Base-by-base conservation (phyloP, 1,284 basidiomycete genomes). In the Naganishia albida region DNA sequence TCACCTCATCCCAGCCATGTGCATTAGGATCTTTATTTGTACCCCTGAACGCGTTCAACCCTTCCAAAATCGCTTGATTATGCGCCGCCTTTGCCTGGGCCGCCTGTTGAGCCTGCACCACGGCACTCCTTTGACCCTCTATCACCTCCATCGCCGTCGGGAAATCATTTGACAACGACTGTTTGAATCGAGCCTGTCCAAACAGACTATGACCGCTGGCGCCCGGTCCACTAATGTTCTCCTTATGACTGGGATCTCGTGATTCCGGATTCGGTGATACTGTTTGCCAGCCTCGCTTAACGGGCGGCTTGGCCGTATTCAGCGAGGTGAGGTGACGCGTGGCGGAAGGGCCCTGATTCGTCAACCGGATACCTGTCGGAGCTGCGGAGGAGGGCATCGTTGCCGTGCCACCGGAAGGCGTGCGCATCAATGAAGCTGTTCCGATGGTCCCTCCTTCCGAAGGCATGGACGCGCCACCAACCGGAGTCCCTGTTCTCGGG, bases 1-100 rank as follows among this genome's bases (percentile, higher is more conserved):
- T 72, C 67, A 95, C 92, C 83, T 93, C 91, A 72, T 96, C 93
- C 93, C 93, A 97, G 74, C 95, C 91, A 75, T 93, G 90, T 4
- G 89, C 87, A 73, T 93, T 93, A 51, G 92, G 90, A 80, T 94
- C 87, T 52, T 96, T 80, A 78, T 95, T 93, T 1, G 91, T 87
- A 0, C 91, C 91, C 49, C 91, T 85, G 77, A 97, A 97, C 1
- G 91, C 89, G 77, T 95, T 93, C n/a, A 83, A 68, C 13, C 76
- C 78, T 62, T 81, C 75, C 15, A 82, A 67, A 26, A 86, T 80
- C 13, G 85, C 84, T 73, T 86, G 85, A 74, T 87, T 86, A 71
- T 83, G 83, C 8, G 82, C 81, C 1, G 79, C 80, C 63, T 80
- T 74, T 1, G 80, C 77, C 39, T 80, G 76, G 20, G 77, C 77